These are phyloP conservation scores for Tremella yokohamensis DNA, from an alignment of 768 basidiomycete species.

Conservation along the genomic window DNA sequence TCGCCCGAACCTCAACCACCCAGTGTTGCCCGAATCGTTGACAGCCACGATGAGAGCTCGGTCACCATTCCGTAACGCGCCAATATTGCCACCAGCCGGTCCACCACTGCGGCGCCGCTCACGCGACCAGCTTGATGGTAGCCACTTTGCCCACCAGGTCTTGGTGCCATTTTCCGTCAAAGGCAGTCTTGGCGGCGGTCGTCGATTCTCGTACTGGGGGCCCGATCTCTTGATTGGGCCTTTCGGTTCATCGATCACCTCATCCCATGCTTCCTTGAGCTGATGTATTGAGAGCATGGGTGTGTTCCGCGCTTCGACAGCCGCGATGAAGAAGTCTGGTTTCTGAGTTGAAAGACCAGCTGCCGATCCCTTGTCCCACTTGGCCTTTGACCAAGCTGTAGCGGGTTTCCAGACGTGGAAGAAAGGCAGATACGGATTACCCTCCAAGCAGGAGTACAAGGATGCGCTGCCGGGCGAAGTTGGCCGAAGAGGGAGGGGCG, in stretches of 20 bases:
- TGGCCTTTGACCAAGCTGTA: conserved; percentile 58
- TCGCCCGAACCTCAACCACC: conserved; percentile 82
- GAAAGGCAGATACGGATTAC: conserved; percentile 70
- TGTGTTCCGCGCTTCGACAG: conserved; percentile 77
- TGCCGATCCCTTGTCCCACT: conserved; percentile 55
- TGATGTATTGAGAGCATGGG: conserved; percentile 78
- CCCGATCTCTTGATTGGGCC: conserved; percentile 31
- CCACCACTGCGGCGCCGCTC: background rate
- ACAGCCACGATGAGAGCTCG: conserved; percentile 79
- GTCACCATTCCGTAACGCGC: conserved; percentile 75
- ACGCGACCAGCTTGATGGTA: background rate
- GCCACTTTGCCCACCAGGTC: background rate
- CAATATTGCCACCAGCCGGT: conserved; percentile 59
- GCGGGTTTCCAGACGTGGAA: conserved; percentile 89
- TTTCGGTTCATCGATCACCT: conserved; percentile 61
- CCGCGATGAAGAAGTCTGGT: conserved; percentile 82
- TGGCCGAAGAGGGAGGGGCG: conserved; percentile 53
- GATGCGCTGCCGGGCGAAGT: conserved; percentile 11
- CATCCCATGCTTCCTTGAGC: conserved; percentile 66
- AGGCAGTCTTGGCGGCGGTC: conserved; percentile 1
- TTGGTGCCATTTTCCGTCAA: background rate
- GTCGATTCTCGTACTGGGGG: conserved; percentile 27
- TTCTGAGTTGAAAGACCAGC: conserved; percentile 66
- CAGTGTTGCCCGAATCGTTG: conserved; percentile 79
- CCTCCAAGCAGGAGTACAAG: conserved; percentile 21